Evolutionary conservation across 305 asterid species (phyloP).

Genomic region (Fraxinus sp.): DNA sequence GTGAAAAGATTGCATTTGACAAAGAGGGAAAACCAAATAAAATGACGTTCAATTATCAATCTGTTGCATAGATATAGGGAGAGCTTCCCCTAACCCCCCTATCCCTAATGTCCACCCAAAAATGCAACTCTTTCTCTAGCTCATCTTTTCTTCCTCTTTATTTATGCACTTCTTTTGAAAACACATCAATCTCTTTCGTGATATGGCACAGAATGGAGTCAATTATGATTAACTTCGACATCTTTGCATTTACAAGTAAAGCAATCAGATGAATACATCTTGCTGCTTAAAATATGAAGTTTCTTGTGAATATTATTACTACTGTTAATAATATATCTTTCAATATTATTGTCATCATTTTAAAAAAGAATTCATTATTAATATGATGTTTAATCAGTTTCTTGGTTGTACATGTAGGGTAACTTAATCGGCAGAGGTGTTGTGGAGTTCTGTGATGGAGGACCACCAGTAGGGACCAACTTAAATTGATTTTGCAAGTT

Average conservation of each 20-base stretch:
- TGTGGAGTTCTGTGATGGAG: conserved; percentile 82
- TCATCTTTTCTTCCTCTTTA: background rate
- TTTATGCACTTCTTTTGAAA: background rate
- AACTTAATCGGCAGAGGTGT: conserved; percentile 91
- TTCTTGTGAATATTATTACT: background rate
- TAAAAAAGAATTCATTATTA: background rate
- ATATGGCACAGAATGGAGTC: background rate
- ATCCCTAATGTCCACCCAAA: background rate
- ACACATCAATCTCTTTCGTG: background rate
- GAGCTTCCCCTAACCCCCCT: background rate
- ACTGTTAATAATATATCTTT: background rate
- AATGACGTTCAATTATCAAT: background rate
- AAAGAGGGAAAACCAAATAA: background rate
- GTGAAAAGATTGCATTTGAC: background rate
- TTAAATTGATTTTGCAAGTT: conserved; percentile 16
- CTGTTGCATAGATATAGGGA: background rate
- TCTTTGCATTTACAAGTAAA: background rate
- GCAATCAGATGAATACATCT: background rate
- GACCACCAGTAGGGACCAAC: conserved; percentile 70
- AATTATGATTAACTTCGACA: background rate
- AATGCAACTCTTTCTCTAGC: background rate
- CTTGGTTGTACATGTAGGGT: conserved; percentile 57
- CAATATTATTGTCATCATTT: background rate
- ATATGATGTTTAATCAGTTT: conserved; percentile 18
- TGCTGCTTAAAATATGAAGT: background rate